Evolutionary conservation across 352 stramenopile species (phyloP).

Genomic region (Globisporangium emineosum): DNA sequence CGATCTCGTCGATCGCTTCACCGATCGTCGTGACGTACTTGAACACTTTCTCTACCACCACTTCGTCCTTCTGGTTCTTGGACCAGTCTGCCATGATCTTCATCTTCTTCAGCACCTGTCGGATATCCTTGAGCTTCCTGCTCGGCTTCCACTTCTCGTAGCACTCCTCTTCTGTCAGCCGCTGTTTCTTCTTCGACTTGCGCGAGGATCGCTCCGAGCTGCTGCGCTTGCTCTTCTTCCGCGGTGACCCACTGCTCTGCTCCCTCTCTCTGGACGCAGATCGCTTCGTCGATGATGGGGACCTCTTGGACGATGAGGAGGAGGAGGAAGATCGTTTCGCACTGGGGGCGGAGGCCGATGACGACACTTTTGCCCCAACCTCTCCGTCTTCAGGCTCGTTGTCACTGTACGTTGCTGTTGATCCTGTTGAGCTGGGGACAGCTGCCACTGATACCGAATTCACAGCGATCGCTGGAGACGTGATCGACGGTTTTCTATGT

Average conservation of each 20-base stretch:
- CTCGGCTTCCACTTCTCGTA: conserved; percentile 81
- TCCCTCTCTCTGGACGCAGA: conserved; percentile 23
- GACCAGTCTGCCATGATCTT: conserved; percentile 83
- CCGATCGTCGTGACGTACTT: conserved; percentile 86
- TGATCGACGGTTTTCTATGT: conserved; percentile 34
- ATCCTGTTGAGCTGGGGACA: not conserved
- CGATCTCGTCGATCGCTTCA: conserved; percentile 72
- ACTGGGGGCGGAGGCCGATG: conserved; percentile 9
- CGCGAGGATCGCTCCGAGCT: conserved; percentile 4
- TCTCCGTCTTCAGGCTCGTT: conserved; percentile 55
- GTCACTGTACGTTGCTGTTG: conserved; percentile 18
- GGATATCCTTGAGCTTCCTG: conserved; percentile 71
- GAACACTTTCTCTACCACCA: conserved; percentile 83
- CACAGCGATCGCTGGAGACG: conserved; percentile 21
- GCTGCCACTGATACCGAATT: conserved; percentile 15
- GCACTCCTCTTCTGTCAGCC: conserved; percentile 46
- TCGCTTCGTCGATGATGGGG: conserved; percentile 30
- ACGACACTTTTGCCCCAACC: conserved; percentile 16
- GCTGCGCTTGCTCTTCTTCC: conserved; percentile 24
- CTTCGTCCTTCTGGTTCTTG: conserved; percentile 76
- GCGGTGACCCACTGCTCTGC: conserved; percentile 20
- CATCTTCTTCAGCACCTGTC: conserved; percentile 85
- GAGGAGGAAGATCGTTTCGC: conserved; percentile 7
- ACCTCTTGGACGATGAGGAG: conserved; percentile 1
- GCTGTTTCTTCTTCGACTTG: conserved; percentile 17